phyloP scores from a whole-genome alignment of 208 protist genomes.

The Tritrichomonas musculus region DNA sequence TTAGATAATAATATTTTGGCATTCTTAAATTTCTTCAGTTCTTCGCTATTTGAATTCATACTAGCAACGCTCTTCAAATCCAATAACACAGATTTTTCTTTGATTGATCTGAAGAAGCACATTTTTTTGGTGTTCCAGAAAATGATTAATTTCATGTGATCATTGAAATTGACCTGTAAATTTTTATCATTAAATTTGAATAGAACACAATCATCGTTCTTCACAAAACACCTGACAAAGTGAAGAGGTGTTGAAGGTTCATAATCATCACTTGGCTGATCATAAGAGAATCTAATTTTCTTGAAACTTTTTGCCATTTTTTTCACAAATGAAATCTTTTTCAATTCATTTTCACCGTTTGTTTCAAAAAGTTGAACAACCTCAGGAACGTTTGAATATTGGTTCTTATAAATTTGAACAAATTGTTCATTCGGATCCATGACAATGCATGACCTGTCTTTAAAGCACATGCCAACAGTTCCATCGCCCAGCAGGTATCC shows the following conservation, averaged over 20 bases:
- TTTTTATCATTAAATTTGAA: neutral
- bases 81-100: neutral
- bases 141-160: neutral
- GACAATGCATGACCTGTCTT: constrained; percentile 87
- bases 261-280: neutral
- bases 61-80: neutral
- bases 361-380: neutral
- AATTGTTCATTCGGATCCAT: constrained; percentile 56
- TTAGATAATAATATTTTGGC: neutral
- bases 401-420: neutral
- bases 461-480: constrained; percentile 84
- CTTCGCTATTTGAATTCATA: neutral
- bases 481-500: constrained; percentile 81
- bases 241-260: neutral
- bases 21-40: neutral
- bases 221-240: neutral
- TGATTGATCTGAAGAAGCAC: neutral
- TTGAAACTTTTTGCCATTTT: neutral
- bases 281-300: neutral
- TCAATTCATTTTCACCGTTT: neutral
- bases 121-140: neutral
- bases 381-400: neutral
- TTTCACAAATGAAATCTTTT: neutral
- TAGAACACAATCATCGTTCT: neutral
- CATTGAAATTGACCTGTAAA: neutral